These are phyloP conservation scores for Aspergillus sp. DNA, from an alignment of 2,329 filamentous ascomycete species.

Conservation along the genomic window DNA sequence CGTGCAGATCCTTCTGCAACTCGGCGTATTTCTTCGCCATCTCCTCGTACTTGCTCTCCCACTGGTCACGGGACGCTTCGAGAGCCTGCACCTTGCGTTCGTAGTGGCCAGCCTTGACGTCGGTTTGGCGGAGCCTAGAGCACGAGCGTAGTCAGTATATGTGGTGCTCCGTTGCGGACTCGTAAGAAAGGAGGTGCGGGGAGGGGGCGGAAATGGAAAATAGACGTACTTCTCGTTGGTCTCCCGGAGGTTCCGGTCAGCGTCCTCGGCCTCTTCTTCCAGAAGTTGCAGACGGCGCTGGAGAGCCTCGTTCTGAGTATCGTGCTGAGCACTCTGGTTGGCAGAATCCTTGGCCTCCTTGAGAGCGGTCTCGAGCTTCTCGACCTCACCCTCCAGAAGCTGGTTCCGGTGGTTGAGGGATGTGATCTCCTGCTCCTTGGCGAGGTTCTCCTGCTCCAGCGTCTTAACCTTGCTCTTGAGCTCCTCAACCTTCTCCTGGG, in stretches of 20 bases:
- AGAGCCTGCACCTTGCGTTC: conserved; percentile 99
- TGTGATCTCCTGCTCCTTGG: conserved; percentile 97
- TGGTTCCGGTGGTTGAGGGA: conserved; percentile 95
- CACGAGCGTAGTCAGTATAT: conserved; percentile 22
- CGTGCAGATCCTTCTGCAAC: conserved; percentile 86
- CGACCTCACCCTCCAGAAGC: conserved; percentile 84
- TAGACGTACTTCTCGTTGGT: conserved; percentile 92
- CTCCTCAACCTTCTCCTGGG: conserved; percentile 79
- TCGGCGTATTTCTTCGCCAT: conserved; percentile 85
- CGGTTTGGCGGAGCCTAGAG: conserved; percentile 90
- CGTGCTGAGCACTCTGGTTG: conserved; percentile 77
- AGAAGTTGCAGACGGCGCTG: conserved; percentile 91
- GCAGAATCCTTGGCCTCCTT: conserved; percentile 86
- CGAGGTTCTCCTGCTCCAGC: conserved; percentile 90
- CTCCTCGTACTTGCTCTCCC: conserved; percentile 98
- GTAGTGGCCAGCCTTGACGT: conserved; percentile 98
- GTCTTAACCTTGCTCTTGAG: conserved; percentile 82
- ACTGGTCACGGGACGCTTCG: conserved; percentile 86
- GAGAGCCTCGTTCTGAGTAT: conserved; percentile 87
- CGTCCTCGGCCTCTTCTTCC: conserved; percentile 96
- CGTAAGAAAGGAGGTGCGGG: neutral
- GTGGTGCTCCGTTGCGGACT: conserved; percentile 7
- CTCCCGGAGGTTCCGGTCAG: conserved; percentile 94
- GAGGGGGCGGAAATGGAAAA: neutral
- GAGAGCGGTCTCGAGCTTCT: conserved; percentile 83